phyloP scores from a whole-genome alignment of 345 rosid genomes.

The Psidium friedrichsthalianum region DNA sequence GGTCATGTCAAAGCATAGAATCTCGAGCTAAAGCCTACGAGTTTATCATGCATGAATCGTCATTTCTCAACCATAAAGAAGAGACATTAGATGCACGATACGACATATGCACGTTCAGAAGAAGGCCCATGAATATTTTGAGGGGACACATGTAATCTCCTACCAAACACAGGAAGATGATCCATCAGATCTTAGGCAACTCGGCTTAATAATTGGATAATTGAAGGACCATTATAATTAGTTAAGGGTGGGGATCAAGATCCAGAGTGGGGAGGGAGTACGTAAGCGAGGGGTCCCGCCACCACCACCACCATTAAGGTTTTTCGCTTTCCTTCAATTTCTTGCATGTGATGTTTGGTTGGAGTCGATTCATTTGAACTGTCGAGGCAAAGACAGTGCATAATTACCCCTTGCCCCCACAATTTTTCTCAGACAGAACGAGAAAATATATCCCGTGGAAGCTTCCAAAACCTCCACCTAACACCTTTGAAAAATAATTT shows the following conservation, averaged over 20 bases:
- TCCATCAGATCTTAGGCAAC: background rate
- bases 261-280: background rate
- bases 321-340: background rate
- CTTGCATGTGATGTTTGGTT: conserved; percentile 25
- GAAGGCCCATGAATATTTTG: background rate
- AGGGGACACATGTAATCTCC: background rate
- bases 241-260: background rate
- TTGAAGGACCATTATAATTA: background rate
- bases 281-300: background rate
- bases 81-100: background rate
- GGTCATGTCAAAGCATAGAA: background rate
- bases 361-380: conserved; percentile 1
- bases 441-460: conserved; percentile 14
- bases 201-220: background rate
- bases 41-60: background rate
- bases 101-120: background rate
- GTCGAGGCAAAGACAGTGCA: background rate
- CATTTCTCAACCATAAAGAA: background rate
- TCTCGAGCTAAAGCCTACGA: background rate
- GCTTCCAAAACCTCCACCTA: conserved; percentile 30
- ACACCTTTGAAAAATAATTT: conserved; percentile 14
- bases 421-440: background rate
- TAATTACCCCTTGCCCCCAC: conserved; percentile 2
- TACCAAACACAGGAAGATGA: background rate
- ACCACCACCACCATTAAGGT: background rate